Percentiles rank a stretch among this genome's conserved stretches.
These are phyloP conservation scores for Saccharomycopsis hybrid DNA, from an alignment of 1,139 yeast genomes.

Conservation along the genomic window DNA sequence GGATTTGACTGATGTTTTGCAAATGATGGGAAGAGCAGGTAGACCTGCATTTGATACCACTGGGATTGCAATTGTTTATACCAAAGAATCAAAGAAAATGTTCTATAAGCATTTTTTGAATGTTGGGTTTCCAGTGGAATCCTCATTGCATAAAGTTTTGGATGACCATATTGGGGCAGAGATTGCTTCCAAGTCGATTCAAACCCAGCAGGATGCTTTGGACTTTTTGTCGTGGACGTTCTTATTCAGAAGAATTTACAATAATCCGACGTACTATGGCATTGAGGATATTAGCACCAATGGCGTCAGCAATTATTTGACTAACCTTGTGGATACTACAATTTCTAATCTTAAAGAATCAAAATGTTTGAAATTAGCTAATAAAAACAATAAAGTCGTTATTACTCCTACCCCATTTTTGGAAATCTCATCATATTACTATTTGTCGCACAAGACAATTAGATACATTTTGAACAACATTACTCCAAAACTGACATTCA, in stretches of 20 bases:
- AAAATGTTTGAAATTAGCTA: conserved; percentile 52
- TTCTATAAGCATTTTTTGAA: conserved; percentile 92
- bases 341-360: conserved; percentile 65
- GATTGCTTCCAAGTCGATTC: conserved; percentile 81
- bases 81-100: conserved; percentile 85
- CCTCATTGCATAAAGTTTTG: conserved; percentile 84
- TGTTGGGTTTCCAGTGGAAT: conserved; percentile 96
- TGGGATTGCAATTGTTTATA: conserved; percentile 91
- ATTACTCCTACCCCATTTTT: conserved; percentile 71
- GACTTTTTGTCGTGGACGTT: conserved; percentile 95
- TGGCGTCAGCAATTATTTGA: conserved; percentile 67
- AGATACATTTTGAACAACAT: conserved; percentile 57
- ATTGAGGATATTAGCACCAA: conserved; percentile 63
- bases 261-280: conserved; percentile 92
- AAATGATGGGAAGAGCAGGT: conserved; percentile 94
- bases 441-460: conserved; percentile 86
- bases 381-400: conserved; percentile 32
- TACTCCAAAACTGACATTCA: conserved; percentile 42
- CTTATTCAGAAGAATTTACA: conserved; percentile 85
- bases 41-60: conserved; percentile 95
- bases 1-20: conserved; percentile 88
- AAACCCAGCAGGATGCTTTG: conserved; percentile 78
- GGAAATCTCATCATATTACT: conserved; percentile 84
- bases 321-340: conserved; percentile 64
- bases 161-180: conserved; percentile 98